phyloP scores from a whole-genome alignment of 306 rosid species.

The Echinosophora koreensis region DNA sequence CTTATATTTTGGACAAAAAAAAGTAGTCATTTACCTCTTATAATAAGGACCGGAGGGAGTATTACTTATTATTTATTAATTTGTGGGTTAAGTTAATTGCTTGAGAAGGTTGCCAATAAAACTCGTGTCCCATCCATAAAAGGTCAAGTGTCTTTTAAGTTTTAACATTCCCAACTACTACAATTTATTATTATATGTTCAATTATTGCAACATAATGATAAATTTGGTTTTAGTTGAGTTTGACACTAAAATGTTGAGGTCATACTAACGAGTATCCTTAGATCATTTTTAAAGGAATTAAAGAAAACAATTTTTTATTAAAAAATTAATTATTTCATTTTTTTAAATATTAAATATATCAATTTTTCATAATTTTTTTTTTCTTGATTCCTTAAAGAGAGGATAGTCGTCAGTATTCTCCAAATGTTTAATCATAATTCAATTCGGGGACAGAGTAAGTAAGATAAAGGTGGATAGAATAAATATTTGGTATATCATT shows the following conservation, averaged over 20 bases:
- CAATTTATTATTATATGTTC: slow-evolving; percentile 1
- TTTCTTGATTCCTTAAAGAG: no score
- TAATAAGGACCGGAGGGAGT: no score
- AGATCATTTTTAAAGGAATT: no score
- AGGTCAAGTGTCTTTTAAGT: slow-evolving; percentile 45
- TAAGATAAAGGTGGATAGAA: neutral
- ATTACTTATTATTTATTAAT: neutral
- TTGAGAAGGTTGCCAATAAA: slow-evolving; percentile 33
- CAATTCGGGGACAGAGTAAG: slow-evolving; percentile 16
- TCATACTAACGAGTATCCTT: no score
- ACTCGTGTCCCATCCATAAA: slow-evolving; percentile 35
- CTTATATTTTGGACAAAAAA: no score
- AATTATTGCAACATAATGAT: slow-evolving; percentile 37
- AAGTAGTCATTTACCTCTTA: no score
- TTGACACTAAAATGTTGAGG: neutral
- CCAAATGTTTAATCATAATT: slow-evolving; percentile 22
- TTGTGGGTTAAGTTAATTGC: slow-evolving; percentile 45
- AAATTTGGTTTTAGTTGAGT: slow-evolving; percentile 36
- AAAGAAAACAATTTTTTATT: no score
- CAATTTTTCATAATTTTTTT: no score
- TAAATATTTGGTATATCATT: slow-evolving; percentile 26
- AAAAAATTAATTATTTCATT: no score
- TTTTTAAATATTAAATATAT: no score
- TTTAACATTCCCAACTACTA: slow-evolving; percentile 45
- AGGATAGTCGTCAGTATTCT: no score